Evolutionary conservation across 192 early-diverging fungal species (phyloP), one percentile per base, ranked within the genome.

Genomic region (Coemansia umbellata): DNA sequence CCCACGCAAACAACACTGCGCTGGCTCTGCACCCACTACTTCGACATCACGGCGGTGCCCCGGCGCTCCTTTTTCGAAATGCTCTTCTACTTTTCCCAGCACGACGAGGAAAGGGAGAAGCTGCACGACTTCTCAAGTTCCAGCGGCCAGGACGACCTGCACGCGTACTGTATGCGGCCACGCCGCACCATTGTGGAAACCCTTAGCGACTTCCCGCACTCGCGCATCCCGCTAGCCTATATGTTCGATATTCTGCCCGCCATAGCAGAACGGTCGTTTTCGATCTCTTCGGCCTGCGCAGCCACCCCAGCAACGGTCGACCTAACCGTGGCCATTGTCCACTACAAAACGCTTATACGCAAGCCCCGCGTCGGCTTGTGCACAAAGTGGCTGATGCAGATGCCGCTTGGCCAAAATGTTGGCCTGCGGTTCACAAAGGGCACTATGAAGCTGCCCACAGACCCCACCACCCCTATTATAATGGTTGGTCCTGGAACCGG

Each of bases 41-140:
- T 99, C 52, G 93, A 96, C 69, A 82, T 95, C 15, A 91, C 84
- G 58, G 87, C 85, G 3, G 85, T 87, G 0, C 96, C 96, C 8
- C 74, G 88, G 17, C 74, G 92, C 33, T 93, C 91, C 27, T 96
- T 98, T 78, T 96, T 98, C 52, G 85, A 93, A 53, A 81, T 94
- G 32, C 68, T 95, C 13, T 55, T 81, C 15, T 90, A 85, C 56
- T 98, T 98, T 73, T 82, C 88, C 5, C 36, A 63, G 15, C 80
- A 81, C 51, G 61, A 64, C 9, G 51, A 81, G 47, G 92, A 95
- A 37, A 80, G 78, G 8, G 90, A 91, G 37, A 87, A 88, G 60
- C 79, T 98, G 32, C 66, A 74, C 27, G 93, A 98, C 53, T 89
- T 98, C 48, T 59, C 82, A 1, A 73, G 81, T 4, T 64, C 89